Percentiles rank a stretch among this genome's conserved stretches.
Conservation (phyloP, 2,329 filamentous ascomycete genomes). For the Aspergillus novoparasiticus region DNA sequence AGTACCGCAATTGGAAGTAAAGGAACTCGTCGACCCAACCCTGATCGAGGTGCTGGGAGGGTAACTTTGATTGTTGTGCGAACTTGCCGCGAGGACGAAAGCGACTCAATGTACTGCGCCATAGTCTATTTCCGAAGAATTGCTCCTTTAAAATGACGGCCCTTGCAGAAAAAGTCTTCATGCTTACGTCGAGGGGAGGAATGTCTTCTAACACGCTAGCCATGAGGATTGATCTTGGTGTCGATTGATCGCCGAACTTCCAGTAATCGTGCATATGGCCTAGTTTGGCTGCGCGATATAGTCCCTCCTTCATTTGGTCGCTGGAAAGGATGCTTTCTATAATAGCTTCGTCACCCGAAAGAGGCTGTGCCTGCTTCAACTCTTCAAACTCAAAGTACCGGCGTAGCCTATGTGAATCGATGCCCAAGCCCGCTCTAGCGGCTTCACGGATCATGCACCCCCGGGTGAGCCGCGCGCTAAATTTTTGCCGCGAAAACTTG, state of each 20-base stretch:
- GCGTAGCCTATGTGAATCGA: not conserved
- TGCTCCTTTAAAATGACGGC: not conserved
- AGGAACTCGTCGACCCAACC: not conserved
- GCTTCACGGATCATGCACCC: slow-evolving; percentile 1
- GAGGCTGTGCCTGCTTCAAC: not conserved
- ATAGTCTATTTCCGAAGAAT: not conserved
- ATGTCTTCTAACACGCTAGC: not conserved
- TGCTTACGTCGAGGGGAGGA: not conserved
- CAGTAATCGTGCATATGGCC: not conserved
- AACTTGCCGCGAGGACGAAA: too few relatives aligned
- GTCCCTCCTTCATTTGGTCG: not conserved
- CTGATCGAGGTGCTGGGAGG: not conserved
- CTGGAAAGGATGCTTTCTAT: not conserved
- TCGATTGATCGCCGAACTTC: not conserved
- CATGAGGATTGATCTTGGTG: not conserved
- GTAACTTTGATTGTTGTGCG: not conserved
- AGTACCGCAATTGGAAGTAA: not conserved
- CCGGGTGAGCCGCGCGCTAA: too few relatives aligned
- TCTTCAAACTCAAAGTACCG: not conserved
- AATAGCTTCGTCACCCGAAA: not conserved
- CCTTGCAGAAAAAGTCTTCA: not conserved
- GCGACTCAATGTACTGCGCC: not conserved
- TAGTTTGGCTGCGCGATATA: not conserved
- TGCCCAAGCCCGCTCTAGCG: not conserved
- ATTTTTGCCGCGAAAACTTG: too few relatives aligned